Base-by-base conservation (phyloP, 306 rosid genomes). In the Cicer yamashitae region DNA sequence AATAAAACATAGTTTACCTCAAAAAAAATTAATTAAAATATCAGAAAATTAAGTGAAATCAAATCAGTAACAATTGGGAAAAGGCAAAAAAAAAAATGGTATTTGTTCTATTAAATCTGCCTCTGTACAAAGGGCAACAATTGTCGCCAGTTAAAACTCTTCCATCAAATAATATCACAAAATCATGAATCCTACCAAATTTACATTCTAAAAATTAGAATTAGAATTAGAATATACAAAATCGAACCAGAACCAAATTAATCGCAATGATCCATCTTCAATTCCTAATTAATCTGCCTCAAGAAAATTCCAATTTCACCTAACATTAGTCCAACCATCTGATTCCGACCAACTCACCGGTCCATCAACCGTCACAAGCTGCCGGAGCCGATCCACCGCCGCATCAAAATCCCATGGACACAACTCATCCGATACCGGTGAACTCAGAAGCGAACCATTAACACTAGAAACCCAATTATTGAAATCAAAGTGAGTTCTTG, bases 281-380 rank as follows among this genome's bases (percentile, higher is more conserved):
- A 47, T 10, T 11, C 72, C 64, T 30, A 14, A 8, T 38, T 37
- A 67, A 47, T 30, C 37, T 73, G 37, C 13, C 76, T 53, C 67
- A 17, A 4, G 8, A 57, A 70, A 41, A 18, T 45, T 65, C 67
- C 11, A 13, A 48, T 57, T 70, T 65, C 75, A 81, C 86, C 93
- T 88, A 44, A 90, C 90, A 38, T 70, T 68, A 18, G 78, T 71
- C 99, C 99, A 96, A 60, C 81, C 75, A 6, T 79, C 88, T 0
- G 87, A 79, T 60, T 77, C 82, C 4, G 89, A 78, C 99, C 96
- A 92, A 74, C 60, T 48, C 2, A 1, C 8, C 39, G 79, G 83
- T 7, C 17, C 6, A 34, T 54, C 54, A 3, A 56, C 86, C 1
- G 81, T 76, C 73, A 45, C 83, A 11, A 96, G 77, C 22, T 22